These are phyloP conservation scores for Venturia pyrina DNA, from an alignment of 2,329 filamentous ascomycete genomes.

Conservation along the genomic window DNA sequence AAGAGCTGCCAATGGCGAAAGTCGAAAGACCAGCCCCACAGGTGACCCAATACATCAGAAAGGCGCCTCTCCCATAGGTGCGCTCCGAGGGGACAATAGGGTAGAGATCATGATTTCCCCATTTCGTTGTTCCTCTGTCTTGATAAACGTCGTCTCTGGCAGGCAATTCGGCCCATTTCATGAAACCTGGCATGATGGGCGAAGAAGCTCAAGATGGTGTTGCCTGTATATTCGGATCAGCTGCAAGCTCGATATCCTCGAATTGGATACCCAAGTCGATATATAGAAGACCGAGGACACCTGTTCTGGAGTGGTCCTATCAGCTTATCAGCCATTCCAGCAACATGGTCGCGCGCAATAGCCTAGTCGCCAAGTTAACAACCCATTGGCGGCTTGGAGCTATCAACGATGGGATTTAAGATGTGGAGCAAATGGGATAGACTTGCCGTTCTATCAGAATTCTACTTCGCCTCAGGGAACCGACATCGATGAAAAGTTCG, in stretches of 20 bases:
- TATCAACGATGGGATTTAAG: not conserved
- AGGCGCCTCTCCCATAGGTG: conserved; percentile 1
- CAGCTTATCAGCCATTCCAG: not conserved
- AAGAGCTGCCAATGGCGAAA: conserved; percentile 5
- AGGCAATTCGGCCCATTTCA: conserved; percentile 4
- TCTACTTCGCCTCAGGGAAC: not conserved
- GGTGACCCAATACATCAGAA: not conserved
- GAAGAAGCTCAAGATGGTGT: not conserved
- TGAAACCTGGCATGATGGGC: not conserved
- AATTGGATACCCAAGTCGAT: not conserved
- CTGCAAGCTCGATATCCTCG: not conserved
- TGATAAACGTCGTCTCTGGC: not conserved
- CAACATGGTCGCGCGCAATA: not conserved
- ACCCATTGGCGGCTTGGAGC: not conserved
- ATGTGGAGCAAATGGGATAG: not conserved
- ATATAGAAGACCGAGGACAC: not conserved
- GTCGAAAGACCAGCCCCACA: conserved; percentile 3
- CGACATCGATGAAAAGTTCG: not conserved
- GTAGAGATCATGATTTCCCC: conserved; percentile 3
- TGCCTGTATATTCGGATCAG: not conserved
- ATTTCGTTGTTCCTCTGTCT: conserved; percentile 4
- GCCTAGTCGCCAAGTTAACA: not conserved
- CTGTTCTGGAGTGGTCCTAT: not conserved
- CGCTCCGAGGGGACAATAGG: not conserved
- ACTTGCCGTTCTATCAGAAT: not conserved